Evolutionary conservation across 225 moss, liverwort and hornwort genomes (phyloP), one percentile per base, ranked within the genome.

Genomic region (Bryum argenteum): DNA sequence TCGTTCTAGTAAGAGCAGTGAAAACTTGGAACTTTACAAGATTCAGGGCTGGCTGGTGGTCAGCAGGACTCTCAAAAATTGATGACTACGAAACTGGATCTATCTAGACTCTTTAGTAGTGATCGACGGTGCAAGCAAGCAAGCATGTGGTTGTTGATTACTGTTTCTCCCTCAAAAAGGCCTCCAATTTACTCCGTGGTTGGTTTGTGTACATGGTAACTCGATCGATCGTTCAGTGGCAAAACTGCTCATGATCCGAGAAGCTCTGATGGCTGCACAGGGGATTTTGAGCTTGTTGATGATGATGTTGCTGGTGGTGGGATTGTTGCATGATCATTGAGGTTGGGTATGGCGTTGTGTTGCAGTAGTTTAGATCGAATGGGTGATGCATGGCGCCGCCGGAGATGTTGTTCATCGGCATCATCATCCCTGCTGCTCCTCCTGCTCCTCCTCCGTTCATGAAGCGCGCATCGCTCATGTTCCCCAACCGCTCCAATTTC

Each of bases 201-300:
- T n/a, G n/a, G 2, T 33, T 4, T 33, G 33, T 33, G 33, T 33
- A 33, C 33, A 33, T 2, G 33, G 28, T 2, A 28, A 2, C 5
- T 33, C 7, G 4, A 2, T 26, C 4, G 7, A 6, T 33, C 16
- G 3, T 4, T 48, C 76, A 87, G 76, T 87, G 83, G 63, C 86
- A 87, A 81, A 87, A 87, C 78, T 87, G 86, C 80, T 83, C 83
- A 72, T 83, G 86, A 70, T 87, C 86, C 56, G 69, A 66, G 54
- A 86, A 72, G 55, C 71, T 48, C 66, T 79, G 82, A 66, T 79
- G 82, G 61, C 68, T 77, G 75, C 71, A 61, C 48, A 75, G 75
- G 10, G 68, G 57, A 11, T 63, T 50, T 55, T 55, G 72, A 8
- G 78, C 69, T 45, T 73, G 69, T 14, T 53, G 68, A 11, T 72